These are phyloP conservation scores for Tuber brumale DNA, from an alignment of 495 filamentous ascomycete species.

Conservation along the genomic window DNA sequence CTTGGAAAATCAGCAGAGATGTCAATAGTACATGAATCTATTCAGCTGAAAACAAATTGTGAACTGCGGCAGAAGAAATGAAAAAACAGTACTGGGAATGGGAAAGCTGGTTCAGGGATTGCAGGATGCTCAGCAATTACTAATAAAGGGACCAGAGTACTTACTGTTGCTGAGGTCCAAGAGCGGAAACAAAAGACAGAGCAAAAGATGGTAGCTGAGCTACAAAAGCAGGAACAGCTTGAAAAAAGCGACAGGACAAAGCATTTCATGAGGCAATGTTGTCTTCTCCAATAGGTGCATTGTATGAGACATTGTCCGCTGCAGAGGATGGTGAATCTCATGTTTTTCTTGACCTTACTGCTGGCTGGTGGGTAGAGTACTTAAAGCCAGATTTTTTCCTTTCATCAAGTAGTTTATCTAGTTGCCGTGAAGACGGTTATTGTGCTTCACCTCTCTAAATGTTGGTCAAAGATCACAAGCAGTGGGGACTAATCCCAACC, in stretches of 20 bases:
- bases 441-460: neutral
- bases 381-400: neutral
- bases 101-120: neutral
- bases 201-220: neutral
- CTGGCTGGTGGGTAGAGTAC: neutral
- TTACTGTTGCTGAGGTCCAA: neutral
- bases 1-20: neutral
- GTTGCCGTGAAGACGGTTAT: neutral
- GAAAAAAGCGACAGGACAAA: neutral
- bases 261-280: neutral
- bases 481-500: neutral
- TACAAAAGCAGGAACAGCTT: neutral
- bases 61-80: neutral
- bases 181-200: neutral
- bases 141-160: neutral
- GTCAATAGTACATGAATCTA: neutral
- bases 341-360: neutral
- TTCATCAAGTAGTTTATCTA: neutral
- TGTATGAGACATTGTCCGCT: neutral
- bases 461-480: neutral
- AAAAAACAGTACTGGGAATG: neutral
- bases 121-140: neutral
- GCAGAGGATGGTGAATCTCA: neutral
- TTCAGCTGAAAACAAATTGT: neutral
- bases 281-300: neutral